These are phyloP conservation scores for Penicillium sp. DNA, from an alignment of 2,329 filamentous ascomycete species.

Conservation along the genomic window DNA sequence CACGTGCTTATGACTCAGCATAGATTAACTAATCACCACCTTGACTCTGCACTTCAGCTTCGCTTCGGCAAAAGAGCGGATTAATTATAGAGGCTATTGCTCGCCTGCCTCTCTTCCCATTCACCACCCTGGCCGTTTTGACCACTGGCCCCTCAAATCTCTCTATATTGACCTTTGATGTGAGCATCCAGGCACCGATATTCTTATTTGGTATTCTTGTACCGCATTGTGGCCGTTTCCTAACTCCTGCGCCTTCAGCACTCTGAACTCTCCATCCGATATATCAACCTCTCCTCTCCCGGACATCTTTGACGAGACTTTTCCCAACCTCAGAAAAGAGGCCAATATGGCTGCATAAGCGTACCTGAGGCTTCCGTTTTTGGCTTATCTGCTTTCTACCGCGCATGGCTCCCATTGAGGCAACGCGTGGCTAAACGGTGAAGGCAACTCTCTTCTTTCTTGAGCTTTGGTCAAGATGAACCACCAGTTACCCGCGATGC, in stretches of 20 bases:
- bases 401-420: conserved; percentile 44
- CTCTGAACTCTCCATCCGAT: conserved; percentile 5
- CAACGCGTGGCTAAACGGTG: conserved; percentile 39
- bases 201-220: neutral
- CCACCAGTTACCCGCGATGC: conserved; percentile 46
- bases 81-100: conserved; percentile 10
- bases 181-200: conserved; percentile 1
- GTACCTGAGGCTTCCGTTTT: conserved; percentile 19
- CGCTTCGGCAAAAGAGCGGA: conserved; percentile 13
- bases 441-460: conserved; percentile 30
- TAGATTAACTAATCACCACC: conserved; percentile 11
- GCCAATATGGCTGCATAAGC: conserved; percentile 40
- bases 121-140: conserved; percentile 1
- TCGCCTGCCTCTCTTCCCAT: conserved; percentile 1
- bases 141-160: neutral
- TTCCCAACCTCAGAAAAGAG: conserved; percentile 13
- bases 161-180: neutral
- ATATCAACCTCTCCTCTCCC: neutral
- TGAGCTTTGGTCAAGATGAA: conserved; percentile 43
- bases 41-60: conserved; percentile 17
- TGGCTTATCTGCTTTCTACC: conserved; percentile 20
- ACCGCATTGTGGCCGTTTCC: conserved; percentile 1
- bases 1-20: conserved; percentile 21
- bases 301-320: conserved; percentile 1
- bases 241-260: conserved; percentile 4